A percentile compares a stretch with the other conserved stretches of the same genome.
These are phyloP conservation scores for Suhomyces sp. DNA, from an alignment of 805 yeast species.

Conservation along the genomic window DNA sequence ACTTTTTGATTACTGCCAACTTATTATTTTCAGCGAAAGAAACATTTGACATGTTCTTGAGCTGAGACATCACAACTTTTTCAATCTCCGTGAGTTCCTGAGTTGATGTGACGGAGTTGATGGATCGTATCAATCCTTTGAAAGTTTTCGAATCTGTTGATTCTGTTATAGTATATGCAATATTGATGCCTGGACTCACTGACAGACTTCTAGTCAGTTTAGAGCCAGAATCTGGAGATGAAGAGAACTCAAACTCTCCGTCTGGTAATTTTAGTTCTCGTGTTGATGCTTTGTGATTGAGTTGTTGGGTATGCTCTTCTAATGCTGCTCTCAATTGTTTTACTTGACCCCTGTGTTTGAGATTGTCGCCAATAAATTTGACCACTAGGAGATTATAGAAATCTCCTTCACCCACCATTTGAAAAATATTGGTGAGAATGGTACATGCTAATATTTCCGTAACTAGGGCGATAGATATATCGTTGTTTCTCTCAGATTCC, in stretches of 20 bases:
- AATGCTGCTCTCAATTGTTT: conserved; percentile 67
- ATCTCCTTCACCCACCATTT: conserved; percentile 67
- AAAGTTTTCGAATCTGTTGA: conserved; percentile 5
- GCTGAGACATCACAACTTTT: conserved; percentile 7
- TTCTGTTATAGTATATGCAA: conserved; percentile 11
- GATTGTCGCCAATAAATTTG: conserved; percentile 56
- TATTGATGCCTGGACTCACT: neutral
- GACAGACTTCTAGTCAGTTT: no score
- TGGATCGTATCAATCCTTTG: conserved; percentile 3
- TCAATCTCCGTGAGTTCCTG: conserved; percentile 12
- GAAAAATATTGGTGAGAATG: conserved; percentile 49
- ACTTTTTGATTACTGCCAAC: conserved; percentile 8
- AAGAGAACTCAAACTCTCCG: no score
- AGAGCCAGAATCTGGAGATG: neutral
- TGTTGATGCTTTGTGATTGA: conserved; percentile 5
- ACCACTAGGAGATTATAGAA: conserved; percentile 69
- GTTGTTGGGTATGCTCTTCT: conserved; percentile 53
- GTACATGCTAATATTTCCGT: conserved; percentile 62
- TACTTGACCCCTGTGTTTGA: conserved; percentile 75
- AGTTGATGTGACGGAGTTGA: conserved; percentile 1
- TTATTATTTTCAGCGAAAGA: conserved; percentile 4
- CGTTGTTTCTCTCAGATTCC: conserved; percentile 44
- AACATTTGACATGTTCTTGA: conserved; percentile 6
- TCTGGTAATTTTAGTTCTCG: neutral
- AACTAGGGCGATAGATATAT: conserved; percentile 48